Percentiles rank a stretch among this genome's conserved stretches.
Evolutionary conservation across 2,329 filamentous ascomycete species (phyloP).

Genomic region (Aspergillus pseudoglaucus): DNA sequence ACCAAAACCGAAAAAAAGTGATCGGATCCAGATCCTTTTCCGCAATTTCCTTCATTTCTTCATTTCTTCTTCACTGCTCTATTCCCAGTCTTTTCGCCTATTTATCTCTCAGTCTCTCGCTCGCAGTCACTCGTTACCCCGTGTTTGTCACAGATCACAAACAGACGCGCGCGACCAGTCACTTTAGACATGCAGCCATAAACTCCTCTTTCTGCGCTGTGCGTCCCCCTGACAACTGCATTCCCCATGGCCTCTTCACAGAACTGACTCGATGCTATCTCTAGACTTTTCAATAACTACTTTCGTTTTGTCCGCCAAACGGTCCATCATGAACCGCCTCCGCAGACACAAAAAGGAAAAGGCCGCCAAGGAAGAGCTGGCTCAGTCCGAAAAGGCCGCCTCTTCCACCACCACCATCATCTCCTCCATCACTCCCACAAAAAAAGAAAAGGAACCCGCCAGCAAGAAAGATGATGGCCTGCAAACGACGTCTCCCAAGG

Average conservation of each 20-base stretch:
- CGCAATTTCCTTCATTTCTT: slow-evolving; percentile 5
- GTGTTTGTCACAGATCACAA: no score
- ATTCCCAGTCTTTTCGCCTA: slow-evolving; percentile 4
- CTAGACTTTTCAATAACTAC: background rate
- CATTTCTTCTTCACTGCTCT: slow-evolving; percentile 5
- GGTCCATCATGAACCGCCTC: slow-evolving; percentile 34
- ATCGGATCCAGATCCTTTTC: slow-evolving; percentile 13
- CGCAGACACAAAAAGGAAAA: slow-evolving; percentile 35
- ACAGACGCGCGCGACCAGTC: no score
- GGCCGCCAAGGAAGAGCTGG: background rate
- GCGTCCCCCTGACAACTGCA: no score
- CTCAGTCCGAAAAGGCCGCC: background rate
- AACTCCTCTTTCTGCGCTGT: no score
- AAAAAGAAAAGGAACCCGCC: slow-evolving; percentile 19
- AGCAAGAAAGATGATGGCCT: slow-evolving; percentile 42
- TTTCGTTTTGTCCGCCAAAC: background rate
- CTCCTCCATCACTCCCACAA: slow-evolving; percentile 9
- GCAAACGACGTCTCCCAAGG: background rate
- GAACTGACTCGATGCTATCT: no score
- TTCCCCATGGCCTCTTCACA: no score
- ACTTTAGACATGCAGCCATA: no score
- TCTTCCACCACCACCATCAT: slow-evolving; percentile 10
- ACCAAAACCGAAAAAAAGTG: slow-evolving; percentile 5
- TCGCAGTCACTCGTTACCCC: no score
- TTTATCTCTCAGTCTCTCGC: no score